A percentile compares a stretch with the other conserved stretches of the same genome.
These are phyloP conservation scores for Aureobasidium zeae DNA, from an alignment of 2,329 filamentous ascomycete species.

Conservation along the genomic window DNA sequence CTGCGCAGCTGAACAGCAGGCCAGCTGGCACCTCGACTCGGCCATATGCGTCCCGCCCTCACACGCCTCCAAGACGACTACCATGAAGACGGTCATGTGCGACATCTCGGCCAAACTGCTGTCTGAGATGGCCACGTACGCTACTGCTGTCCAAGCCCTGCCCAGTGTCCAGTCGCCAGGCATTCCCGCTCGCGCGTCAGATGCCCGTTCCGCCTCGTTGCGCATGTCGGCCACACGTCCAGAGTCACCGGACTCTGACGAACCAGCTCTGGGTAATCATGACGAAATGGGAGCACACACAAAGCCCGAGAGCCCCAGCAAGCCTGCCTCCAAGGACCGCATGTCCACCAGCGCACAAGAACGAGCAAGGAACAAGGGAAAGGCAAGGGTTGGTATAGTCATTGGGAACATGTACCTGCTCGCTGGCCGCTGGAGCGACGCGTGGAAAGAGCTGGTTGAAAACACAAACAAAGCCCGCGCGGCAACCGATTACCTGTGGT, in stretches of 20 bases:
- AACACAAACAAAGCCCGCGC: constrained; percentile 67
- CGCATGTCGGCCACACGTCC: constrained; percentile 13
- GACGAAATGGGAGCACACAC: constrained; percentile 40
- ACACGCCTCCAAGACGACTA: constrained; percentile 62
- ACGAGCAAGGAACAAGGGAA: constrained; percentile 65
- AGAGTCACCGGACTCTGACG: constrained; percentile 31
- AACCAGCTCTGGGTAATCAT: constrained; percentile 49
- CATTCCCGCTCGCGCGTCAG: constrained; percentile 28
- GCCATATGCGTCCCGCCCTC: constrained; percentile 61
- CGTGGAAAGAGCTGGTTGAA: constrained; percentile 72
- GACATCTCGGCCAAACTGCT: constrained; percentile 37
- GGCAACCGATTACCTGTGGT: constrained; percentile 90
- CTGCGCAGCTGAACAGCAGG: constrained; percentile 49
- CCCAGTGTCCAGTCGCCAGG: constrained; percentile 71
- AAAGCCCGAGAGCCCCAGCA: constrained; percentile 20
- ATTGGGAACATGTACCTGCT: constrained; percentile 80
- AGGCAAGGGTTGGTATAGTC: constrained; percentile 67
- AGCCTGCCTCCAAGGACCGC: constrained; percentile 42
- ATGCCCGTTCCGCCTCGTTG: constrained; percentile 18
- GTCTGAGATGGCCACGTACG: constrained; percentile 39
- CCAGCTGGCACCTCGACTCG: constrained; percentile 50
- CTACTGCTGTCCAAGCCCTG: constrained; percentile 39
- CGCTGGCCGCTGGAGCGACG: constrained; percentile 82
- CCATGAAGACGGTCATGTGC: constrained; percentile 43
- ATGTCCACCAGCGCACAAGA: constrained; percentile 55